Evolutionary conservation across 257 asterid species (phyloP).

Genomic region (Jacaranda copaia): DNA sequence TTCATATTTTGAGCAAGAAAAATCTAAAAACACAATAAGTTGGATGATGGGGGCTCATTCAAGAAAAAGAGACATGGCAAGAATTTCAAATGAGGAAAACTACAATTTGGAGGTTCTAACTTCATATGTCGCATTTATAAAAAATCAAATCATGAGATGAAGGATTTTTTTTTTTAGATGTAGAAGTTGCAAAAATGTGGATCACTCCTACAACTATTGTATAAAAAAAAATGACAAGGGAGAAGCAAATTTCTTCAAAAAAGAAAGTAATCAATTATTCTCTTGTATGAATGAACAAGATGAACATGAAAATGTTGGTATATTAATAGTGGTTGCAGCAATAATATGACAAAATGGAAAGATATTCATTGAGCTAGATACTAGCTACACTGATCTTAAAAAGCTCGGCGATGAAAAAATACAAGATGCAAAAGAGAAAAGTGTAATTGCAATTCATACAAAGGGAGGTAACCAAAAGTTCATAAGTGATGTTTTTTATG

Average conservation of each 20-base stretch:
- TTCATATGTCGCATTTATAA: not conserved
- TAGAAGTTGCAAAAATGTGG: too few species aligned
- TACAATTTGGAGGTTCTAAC: not conserved
- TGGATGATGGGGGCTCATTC: not conserved
- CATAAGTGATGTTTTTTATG: too few species aligned
- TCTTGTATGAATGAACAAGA: too few species aligned
- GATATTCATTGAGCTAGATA: too few species aligned
- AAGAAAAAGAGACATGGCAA: not conserved
- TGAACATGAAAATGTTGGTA: not conserved
- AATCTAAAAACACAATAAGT: not conserved
- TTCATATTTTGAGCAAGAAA: not conserved
- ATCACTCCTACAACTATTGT: not conserved
- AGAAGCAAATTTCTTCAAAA: not conserved
- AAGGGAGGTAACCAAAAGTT: constrained; percentile 3
- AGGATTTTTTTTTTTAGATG: too few species aligned
- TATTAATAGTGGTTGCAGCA: not conserved
- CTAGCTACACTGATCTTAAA: too few species aligned
- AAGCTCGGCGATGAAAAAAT: not conserved
- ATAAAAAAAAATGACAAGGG: not conserved
- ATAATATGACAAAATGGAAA: not conserved
- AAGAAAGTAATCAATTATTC: not conserved
- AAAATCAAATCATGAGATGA: constrained; percentile 6
- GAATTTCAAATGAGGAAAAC: not conserved
- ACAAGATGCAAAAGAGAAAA: not conserved
- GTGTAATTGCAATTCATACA: not conserved